Base-by-base conservation (phyloP, 1,139 yeast species). In the Nakaseomyces uthaithaninus region DNA sequence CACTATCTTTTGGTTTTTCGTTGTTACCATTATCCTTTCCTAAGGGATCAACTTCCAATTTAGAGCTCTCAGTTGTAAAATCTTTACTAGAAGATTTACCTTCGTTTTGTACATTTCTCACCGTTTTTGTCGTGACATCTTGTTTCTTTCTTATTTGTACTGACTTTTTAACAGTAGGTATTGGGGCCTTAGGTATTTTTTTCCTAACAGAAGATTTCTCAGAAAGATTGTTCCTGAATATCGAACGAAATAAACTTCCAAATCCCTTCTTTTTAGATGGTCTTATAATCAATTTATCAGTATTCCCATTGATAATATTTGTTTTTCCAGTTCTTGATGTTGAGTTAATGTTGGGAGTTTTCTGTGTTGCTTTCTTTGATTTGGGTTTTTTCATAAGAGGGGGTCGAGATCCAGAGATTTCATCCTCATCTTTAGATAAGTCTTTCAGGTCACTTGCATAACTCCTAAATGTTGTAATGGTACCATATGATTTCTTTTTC, bases 381-480 rank as follows among this genome's bases (percentile, higher is more conserved):
- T 7, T 5, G 19, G 11, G 12, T 8, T 14, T 19, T 17, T 35
- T 35, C 26, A 12, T 19, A 18, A 27, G 33, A 24, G 16, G 36
- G 19, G 12, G 18, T 10, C 10, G 33, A 19, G n/a, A 19, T 8
- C 15, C 25, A 19, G 19, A 19, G n/a, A 6, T 19, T 27, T 22
- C 27, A n/a, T 18, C 20, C 11, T 35, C 27, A 27, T 22, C 19
- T 17, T 20, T 15, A 6, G 39, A 18, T 20, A 30, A 14, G 23
- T 46, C 49, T 33, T 50, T 50, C 18, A 52, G 23, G 39, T 56
- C 61, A 40, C 58, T 55, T 2, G 38, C 43, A 43, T 52, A 41
- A 42, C 61, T 57, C 42, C 60, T 50, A 26, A 54, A 55, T 2
- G 60, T 55, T 11, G 60, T 55, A 14, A 55, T 55, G n/a, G 60